phyloP scores from a whole-genome alignment of 2,329 filamentous ascomycete species.

The Didymella lethalis region DNA sequence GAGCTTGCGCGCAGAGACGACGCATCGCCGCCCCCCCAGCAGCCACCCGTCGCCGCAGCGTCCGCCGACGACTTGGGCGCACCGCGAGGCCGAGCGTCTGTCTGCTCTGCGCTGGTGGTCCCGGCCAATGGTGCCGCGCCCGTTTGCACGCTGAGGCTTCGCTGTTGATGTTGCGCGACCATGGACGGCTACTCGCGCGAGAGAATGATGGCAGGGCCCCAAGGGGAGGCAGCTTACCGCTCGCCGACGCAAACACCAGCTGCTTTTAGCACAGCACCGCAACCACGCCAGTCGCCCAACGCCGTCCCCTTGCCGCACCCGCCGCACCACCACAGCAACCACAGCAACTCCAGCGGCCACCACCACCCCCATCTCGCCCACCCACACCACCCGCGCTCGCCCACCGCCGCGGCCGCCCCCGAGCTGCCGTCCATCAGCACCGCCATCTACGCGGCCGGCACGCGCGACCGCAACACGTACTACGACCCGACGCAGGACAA shows the following conservation, averaged over 20 bases:
- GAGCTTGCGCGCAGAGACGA: constrained; percentile 20
- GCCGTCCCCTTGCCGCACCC: constrained; percentile 44
- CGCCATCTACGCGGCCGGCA: constrained; percentile 40
- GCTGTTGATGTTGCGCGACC: constrained; percentile 24
- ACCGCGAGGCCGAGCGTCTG: constrained; percentile 2
- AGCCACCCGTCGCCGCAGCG: constrained; percentile 12
- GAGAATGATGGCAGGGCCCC: constrained; percentile 47
- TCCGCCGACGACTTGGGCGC: constrained; percentile 6
- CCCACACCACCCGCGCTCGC: constrained; percentile 35
- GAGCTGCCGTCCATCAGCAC: constrained; percentile 53
- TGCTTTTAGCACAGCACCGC: constrained; percentile 42
- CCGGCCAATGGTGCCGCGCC: constrained; percentile 22
- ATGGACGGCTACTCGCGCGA: constrained; percentile 44
- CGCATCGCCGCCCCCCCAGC: constrained; percentile 3
- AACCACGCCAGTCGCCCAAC: constrained; percentile 46
- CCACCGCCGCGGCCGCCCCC: constrained; percentile 48
- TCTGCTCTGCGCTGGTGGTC: constrained; percentile 11
- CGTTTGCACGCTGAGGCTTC: constrained; percentile 9
- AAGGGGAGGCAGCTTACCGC: constrained; percentile 48
- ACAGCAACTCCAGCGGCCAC: constrained; percentile 29
- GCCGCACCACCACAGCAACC: constrained; percentile 44
- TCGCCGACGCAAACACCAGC: constrained; percentile 48
- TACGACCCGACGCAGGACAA: constrained; percentile 60
- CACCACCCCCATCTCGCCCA: constrained; percentile 26
- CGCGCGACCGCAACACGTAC: constrained; percentile 54